These are phyloP conservation scores for Zymoseptoria passerinii DNA, from an alignment of 2,329 filamentous ascomycete genomes.

Conservation along the genomic window DNA sequence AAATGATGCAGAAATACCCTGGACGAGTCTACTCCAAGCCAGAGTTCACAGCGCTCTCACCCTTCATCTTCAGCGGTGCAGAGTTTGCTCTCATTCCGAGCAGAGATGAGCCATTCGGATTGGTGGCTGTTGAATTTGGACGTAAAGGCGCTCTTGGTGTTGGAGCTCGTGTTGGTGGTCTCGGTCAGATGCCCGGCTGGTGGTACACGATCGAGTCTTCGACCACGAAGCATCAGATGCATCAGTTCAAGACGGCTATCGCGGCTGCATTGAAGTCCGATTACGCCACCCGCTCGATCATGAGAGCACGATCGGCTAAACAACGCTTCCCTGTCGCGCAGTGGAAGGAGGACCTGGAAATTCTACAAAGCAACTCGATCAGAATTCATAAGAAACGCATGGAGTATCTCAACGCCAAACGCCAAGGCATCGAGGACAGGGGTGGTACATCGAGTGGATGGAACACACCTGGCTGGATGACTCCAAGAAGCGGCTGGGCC, in stretches of 20 bases:
- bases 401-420: slow-evolving; percentile 30
- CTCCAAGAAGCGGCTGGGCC: slow-evolving; percentile 36
- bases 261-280: slow-evolving; percentile 53
- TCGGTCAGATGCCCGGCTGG: slow-evolving; percentile 65
- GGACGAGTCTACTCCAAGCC: slow-evolving; percentile 60
- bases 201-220: slow-evolving; percentile 63
- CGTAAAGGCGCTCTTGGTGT: slow-evolving; percentile 60
- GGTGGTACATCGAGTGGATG: slow-evolving; percentile 26
- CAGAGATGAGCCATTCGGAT: slow-evolving; percentile 60
- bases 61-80: slow-evolving; percentile 58
- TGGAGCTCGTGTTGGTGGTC: slow-evolving; percentile 56
- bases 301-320: slow-evolving; percentile 57
- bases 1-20: slow-evolving; percentile 58
- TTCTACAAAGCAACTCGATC: slow-evolving; percentile 53
- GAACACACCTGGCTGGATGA: slow-evolving; percentile 32
- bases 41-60: slow-evolving; percentile 58
- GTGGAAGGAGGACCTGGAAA: slow-evolving; percentile 58
- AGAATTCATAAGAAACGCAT: slow-evolving; percentile 45
- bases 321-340: slow-evolving; percentile 60
- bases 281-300: slow-evolving; percentile 48
- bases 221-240: slow-evolving; percentile 53
- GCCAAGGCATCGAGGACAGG: slow-evolving; percentile 25
- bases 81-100: slow-evolving; percentile 62
- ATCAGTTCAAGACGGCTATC: slow-evolving; percentile 58
- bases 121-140: slow-evolving; percentile 62